Conservation (phyloP, 2,329 filamentous ascomycete genomes). For the Stagonosporopsis vannaccii region DNA sequence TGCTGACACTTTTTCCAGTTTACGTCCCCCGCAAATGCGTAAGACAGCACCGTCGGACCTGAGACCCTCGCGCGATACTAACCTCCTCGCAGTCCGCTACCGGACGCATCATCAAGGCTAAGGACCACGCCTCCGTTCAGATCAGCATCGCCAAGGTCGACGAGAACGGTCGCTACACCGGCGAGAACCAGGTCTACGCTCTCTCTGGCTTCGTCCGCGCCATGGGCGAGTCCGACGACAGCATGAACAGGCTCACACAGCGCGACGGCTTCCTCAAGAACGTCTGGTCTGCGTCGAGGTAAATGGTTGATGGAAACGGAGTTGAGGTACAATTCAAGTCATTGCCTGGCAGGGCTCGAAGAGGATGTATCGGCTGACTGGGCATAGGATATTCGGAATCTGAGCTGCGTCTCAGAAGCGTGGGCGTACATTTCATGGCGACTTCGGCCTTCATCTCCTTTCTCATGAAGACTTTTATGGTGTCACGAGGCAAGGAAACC, state of each 20-base stretch:
- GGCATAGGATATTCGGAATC: slow-evolving; percentile 38
- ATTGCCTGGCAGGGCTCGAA: not conserved
- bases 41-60: slow-evolving; percentile 22
- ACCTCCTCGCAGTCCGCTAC: slow-evolving; percentile 34
- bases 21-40: slow-evolving; percentile 54
- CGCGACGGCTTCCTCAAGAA: slow-evolving; percentile 95
- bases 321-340: slow-evolving; percentile 32
- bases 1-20: slow-evolving; percentile 32
- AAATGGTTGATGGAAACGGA: slow-evolving; percentile 49
- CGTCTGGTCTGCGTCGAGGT: slow-evolving; percentile 83
- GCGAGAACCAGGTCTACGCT: slow-evolving; percentile 97
- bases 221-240: slow-evolving; percentile 97
- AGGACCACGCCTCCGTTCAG: slow-evolving; percentile 99
- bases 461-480: slow-evolving; percentile 37
- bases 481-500: slow-evolving; percentile 44
- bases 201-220: slow-evolving; percentile 97
- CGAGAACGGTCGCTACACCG: slow-evolving; percentile 96
- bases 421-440: slow-evolving; percentile 41
- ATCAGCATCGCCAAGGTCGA: slow-evolving; percentile 98
- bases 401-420: slow-evolving; percentile 34
- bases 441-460: slow-evolving; percentile 38
- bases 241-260: slow-evolving; percentile 94
- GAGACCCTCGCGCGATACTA: slow-evolving; percentile 29
- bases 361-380: slow-evolving; percentile 22
- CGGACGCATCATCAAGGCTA: slow-evolving; percentile 99